Percentiles rank a stretch among this genome's conserved stretches.
Evolutionary conservation across 2,329 filamentous ascomycete genomes (phyloP).

Genomic region (Alternaria arborescens): DNA sequence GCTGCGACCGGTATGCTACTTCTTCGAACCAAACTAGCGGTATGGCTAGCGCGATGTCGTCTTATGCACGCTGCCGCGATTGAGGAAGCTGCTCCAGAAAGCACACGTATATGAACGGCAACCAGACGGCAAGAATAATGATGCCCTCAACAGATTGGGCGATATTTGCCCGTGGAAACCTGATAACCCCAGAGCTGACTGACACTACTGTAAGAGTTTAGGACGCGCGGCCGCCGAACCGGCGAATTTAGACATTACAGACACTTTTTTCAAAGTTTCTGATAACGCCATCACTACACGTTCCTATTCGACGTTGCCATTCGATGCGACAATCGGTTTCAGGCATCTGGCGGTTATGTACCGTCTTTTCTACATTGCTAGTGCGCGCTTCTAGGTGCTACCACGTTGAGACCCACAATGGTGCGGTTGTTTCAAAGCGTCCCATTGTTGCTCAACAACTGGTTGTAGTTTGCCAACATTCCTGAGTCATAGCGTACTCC

Average conservation of each 20-base stretch:
- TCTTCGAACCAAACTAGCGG: not conserved
- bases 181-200: not conserved
- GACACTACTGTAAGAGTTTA: not conserved
- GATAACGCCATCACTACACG: not conserved
- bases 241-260: not conserved
- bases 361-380: not conserved
- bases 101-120: not conserved
- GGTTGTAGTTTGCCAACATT: not conserved
- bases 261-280: not conserved
- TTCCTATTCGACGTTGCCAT: not conserved
- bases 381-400: not conserved
- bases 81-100: not conserved
- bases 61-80: not conserved
- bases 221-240: not conserved
- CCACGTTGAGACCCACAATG: not conserved
- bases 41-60: not conserved
- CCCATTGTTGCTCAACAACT: not conserved
- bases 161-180: not conserved
- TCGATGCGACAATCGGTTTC: not conserved
- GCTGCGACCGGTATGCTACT: not conserved
- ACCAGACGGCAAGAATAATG: not conserved
- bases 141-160: not conserved
- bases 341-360: not conserved
- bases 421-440: constrained; percentile 7
- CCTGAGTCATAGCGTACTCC: not conserved